phyloP scores from a whole-genome alignment of 805 yeast genomes.

The Yarrowia sp. region DNA sequence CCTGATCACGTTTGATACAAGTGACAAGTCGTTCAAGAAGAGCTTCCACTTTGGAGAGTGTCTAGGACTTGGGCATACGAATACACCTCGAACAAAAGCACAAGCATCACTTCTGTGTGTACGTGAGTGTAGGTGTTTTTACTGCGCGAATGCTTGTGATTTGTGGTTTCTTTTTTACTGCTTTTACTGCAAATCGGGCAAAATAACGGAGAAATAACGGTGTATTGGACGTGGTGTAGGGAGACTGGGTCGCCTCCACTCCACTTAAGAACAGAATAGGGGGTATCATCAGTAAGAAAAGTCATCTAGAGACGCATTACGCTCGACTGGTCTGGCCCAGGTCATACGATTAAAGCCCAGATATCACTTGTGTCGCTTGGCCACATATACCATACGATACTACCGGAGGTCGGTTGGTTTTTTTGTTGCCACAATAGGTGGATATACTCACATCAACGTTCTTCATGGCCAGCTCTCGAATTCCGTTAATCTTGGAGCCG shows the following conservation, averaged over 20 bases:
- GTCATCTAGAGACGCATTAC: background rate
- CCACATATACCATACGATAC: slow-evolving; percentile 22
- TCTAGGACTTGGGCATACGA: no score
- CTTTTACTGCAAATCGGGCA: slow-evolving; percentile 9
- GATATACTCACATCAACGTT: slow-evolving; percentile 56
- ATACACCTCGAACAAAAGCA: no score
- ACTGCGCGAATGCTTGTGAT: background rate
- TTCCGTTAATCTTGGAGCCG: slow-evolving; percentile 88
- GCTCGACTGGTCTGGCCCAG: background rate
- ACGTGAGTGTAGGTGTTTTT: slow-evolving; percentile 1
- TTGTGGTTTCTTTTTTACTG: no score
- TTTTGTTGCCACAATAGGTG: background rate
- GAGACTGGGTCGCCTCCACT: background rate
- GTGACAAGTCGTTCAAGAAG: no score
- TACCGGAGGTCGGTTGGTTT: background rate
- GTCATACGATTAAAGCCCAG: slow-evolving; percentile 2
- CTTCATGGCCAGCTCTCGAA: slow-evolving; percentile 77
- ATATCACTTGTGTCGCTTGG: background rate
- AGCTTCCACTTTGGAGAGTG: no score
- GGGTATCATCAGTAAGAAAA: slow-evolving; percentile 1
- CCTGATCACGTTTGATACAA: no score
- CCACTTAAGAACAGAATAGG: slow-evolving; percentile 8
- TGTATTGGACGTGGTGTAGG: slow-evolving; percentile 5
- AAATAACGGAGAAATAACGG: slow-evolving; percentile 12
- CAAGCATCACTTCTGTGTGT: no score